phyloP scores from a whole-genome alignment of 2,329 filamentous ascomycete genomes.

The Trichoderma aggressivum region DNA sequence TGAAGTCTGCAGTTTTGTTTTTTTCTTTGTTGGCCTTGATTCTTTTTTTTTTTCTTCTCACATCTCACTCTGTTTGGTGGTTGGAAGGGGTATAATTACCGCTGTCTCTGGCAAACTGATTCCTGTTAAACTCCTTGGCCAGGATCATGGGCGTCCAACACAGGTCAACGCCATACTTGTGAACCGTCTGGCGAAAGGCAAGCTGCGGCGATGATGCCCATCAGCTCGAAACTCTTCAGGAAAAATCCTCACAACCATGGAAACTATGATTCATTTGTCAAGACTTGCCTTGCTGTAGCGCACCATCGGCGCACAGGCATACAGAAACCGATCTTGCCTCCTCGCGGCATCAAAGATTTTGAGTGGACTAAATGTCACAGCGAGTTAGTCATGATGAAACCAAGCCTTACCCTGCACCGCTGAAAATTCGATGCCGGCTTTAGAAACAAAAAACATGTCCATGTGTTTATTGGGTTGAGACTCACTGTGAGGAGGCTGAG shows the following conservation, averaged over 20 bases:
- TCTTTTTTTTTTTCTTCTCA: background rate
- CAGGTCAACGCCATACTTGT: conserved; percentile 62
- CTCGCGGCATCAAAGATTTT: conserved; percentile 57
- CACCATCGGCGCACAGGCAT: conserved; percentile 66
- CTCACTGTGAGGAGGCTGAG: background rate
- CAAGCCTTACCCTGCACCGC: background rate
- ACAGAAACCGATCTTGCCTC: conserved; percentile 51
- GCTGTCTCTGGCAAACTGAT: conserved; percentile 55
- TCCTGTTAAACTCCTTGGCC: conserved; percentile 66
- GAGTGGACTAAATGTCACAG: conserved; percentile 44
- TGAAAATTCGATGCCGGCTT: background rate
- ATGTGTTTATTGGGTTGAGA: background rate
- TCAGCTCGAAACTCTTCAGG: conserved; percentile 16
- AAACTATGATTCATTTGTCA: background rate
- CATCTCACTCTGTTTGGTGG: background rate
- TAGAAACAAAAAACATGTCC: too few species aligned
- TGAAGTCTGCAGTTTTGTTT: conserved; percentile 53
- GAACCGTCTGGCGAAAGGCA: conserved; percentile 65
- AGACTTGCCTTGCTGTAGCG: conserved; percentile 54
- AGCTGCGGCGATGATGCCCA: conserved; percentile 42
- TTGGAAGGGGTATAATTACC: conserved; percentile 42
- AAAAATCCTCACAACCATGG: background rate
- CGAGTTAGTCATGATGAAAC: background rate
- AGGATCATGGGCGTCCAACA: conserved; percentile 72
- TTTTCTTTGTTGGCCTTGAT: background rate